These are phyloP conservation scores for Spinellus fusiger DNA, from an alignment of 192 early-diverging fungal genomes.

Conservation along the genomic window DNA sequence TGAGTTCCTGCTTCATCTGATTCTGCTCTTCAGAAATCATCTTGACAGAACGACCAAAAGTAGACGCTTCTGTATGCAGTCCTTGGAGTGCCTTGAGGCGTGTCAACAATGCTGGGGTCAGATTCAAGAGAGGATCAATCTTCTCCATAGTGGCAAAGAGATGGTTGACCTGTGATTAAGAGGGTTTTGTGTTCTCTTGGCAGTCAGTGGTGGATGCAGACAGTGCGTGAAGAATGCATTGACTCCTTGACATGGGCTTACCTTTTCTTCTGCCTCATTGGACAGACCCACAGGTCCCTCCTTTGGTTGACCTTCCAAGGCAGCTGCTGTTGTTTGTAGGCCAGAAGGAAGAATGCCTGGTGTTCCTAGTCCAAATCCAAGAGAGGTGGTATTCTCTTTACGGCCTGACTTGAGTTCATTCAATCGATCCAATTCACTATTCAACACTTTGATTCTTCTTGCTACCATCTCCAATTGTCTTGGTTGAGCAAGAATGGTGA, in stretches of 20 bases:
- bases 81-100: conserved; percentile 72
- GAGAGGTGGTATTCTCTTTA: conserved; percentile 12
- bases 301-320: background rate
- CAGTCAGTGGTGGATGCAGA: too few relatives aligned
- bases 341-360: background rate
- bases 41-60: conserved; percentile 69
- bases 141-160: conserved; percentile 66
- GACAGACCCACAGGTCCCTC: background rate
- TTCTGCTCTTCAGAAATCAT: conserved; percentile 66
- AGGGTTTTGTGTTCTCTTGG: too few relatives aligned
- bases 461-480: conserved; percentile 60
- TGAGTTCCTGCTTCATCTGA: conserved; percentile 59
- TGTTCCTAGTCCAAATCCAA: background rate
- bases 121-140: conserved; percentile 72
- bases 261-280: conserved; percentile 37
- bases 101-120: conserved; percentile 73
- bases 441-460: conserved; percentile 54
- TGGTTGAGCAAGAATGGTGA: conserved; percentile 65
- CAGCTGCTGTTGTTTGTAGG: background rate
- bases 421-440: conserved; percentile 60
- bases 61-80: conserved; percentile 77
- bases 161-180: conserved; percentile 52
- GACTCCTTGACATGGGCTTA: background rate
- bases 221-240: background rate
- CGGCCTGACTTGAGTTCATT: conserved; percentile 53